Evolutionary conservation across 805 yeast species (phyloP), one percentile per base, ranked within the genome.

Genomic region (Cyberlindnera maclurae): DNA sequence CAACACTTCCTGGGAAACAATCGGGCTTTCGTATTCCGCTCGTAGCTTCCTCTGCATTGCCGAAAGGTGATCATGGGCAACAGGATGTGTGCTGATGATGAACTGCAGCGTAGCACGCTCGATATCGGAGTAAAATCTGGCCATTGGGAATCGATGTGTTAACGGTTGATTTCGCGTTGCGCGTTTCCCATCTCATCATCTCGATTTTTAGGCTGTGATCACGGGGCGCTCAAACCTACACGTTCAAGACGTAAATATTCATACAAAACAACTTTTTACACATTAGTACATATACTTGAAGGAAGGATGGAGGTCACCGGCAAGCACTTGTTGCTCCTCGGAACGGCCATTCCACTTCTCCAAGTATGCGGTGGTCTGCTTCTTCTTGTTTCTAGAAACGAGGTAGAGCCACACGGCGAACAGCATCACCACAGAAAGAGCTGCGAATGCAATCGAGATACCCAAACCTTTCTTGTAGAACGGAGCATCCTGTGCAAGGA

Each of bases 251-350:
- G n/a, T n/a, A n/a, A n/a, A n/a, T n/a, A n/a, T n/a, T n/a, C n/a
- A n/a, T n/a, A 27, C 15, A 13, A 13, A 27, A 27, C 15, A 27
- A n/a, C 5, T 12, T 13, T 12, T 12, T n/a, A 27, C 15, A 27
- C 15, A 20, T 22, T 15, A 71, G 50, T 70, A 70, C 58, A 70
- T 51, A 56, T 71, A 72, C 51, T 58, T 63, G 49, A 70, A 68
- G 29, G 64, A 60, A 20, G 77, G 77, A 46, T 67, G 67, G 34
- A 47, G 43, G 40, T 64, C 70, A 52, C 68, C 67, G 34, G 58
- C 55, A 29, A 59, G 54, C 17, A 60, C 60, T 32, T 63, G 54
- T 31, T 63, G 63, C 40, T 51, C 51, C 13, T 59, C 60, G 15
- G 51, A 55, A 36, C 50, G 46, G n/a, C 48, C 46, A 31, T 54